Conservation (phyloP, 257 asterid species). For the Buddleja alternifolia region DNA sequence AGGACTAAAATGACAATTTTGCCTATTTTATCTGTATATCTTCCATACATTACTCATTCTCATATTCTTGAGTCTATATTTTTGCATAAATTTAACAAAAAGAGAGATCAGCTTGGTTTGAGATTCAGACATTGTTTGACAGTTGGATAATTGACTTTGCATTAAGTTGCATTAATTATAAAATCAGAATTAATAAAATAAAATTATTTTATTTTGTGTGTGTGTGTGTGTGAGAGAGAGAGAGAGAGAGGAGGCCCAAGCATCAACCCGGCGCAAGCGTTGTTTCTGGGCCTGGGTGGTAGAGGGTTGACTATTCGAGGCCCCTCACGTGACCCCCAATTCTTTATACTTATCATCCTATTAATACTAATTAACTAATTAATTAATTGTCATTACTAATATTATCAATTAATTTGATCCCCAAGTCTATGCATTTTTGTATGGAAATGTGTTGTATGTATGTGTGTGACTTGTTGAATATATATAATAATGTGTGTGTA, state of each 20-base stretch:
- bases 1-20: too few species aligned
- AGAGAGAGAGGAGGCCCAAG: conserved; percentile 36
- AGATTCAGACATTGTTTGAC: too few species aligned
- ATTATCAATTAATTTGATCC: conserved; percentile 8
- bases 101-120: too few species aligned
- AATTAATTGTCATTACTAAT: not conserved
- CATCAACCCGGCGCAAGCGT: conserved; percentile 70
- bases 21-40: too few species aligned
- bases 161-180: not conserved
- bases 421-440: conserved; percentile 2
- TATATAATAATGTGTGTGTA: too few species aligned
- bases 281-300: conserved; percentile 56
- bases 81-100: too few species aligned
- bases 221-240: conserved; percentile 12
- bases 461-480: not conserved
- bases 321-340: conserved; percentile 52
- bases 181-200: not conserved
- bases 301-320: conserved; percentile 51
- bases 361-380: not conserved
- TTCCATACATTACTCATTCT: too few species aligned
- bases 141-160: too few species aligned
- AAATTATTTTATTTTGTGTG: not conserved
- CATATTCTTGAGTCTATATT: too few species aligned
- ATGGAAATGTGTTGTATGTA: not conserved
- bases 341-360: conserved; percentile 13